Base-by-base conservation (phyloP, 140 eudicot genomes). In the Oenanthe javanica region DNA sequence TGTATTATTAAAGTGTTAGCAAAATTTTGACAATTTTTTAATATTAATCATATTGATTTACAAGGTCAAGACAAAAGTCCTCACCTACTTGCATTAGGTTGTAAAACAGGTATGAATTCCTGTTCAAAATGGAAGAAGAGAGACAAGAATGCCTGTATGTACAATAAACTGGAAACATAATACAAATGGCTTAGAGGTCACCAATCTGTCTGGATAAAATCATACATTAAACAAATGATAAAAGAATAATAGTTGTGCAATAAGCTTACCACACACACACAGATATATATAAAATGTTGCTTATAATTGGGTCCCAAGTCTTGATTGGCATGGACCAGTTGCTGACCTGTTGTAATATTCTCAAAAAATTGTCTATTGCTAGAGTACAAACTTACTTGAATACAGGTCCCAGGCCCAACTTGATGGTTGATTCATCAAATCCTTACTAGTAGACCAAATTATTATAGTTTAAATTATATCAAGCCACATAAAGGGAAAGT, bases 401-500 rank as follows among this genome's bases (percentile, higher is more conserved):
- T 40, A n/a, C 13, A 67, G 67, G 67, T 59, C 67, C 67, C 67
- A 66, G 27, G 42, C 27, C 43, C 72, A 66, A 66, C 43, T 66
- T 66, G 72, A 25, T 66, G 72, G 72, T 25, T 31, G 43, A 27
- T 66, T 27, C 43, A 31, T 66, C 72, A 66, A 15, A 67, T 67
- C 74, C n/a, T 67, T 67, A 15, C 74, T 12, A 67, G 74, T 31
- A 67, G 11, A 67, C 74, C 74, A 23, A 42, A 71, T 15, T 46
- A 72, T 21, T 46, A 72, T 21, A 3, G 38, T 5, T 8, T 43
- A 75, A 75, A 75, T 48, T n/a, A 48, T 47, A 12, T 12, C 6
- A 50, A 75, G 63, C 79, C 63, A 75, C 79, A 23, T 48, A 75
- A 49, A 75, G 59, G 21, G 8, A 75, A 25, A 48, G 63, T n/a